Base-by-base conservation (phyloP, 1,284 basidiomycete species). In the Microbotryum violaceum region DNA sequence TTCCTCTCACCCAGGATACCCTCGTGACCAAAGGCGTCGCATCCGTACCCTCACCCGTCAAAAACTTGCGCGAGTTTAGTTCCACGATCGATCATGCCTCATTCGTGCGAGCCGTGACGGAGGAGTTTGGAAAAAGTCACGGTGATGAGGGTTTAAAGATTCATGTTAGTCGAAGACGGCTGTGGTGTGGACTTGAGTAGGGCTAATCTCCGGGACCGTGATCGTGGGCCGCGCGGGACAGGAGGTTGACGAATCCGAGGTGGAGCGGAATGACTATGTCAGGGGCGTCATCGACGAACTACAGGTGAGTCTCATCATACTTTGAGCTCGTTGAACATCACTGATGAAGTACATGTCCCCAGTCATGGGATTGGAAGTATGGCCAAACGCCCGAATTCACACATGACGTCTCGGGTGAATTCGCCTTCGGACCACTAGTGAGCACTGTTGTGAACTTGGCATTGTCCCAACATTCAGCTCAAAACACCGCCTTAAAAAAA, bases 371-470 rank as follows among this genome's bases (percentile, higher is more conserved):
- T 27, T 98, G 93, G 92, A 80, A 83, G 33, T 97, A 85, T 72
- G 94, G 93, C 0, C 89, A 96, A 73, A 96, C 93, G 0, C 94
- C 94, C 57, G 89, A 94, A 73, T 97, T 98, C 74, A 87, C 74
- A 0, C 77, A 79, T 63, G 54, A 58, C 10, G 55, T 79, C 6
- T 54, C 74, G 70, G 54, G 64, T 54, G 21, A 54, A 10, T 65
- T 69, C 52, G 25, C 56, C 37, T 61, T 57, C 20, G 62, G 63
- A 25, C 42, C 42, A 12, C 44, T 68, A 21, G 64, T 71, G 45
- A 60, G 54, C 9, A 7, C 7, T n/a, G 2, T 27, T 23, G 52
- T 2, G 14, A 18, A 16, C 12, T 42, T 14, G 18, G 1, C 37
- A 18, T 42, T 18, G 14, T 18, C 8, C 46, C 16, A n/a, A 6